Evolutionary conservation across 108 stramenopile genomes (phyloP).

Genomic region (Pseudonitzschia delicatissima): DNA sequence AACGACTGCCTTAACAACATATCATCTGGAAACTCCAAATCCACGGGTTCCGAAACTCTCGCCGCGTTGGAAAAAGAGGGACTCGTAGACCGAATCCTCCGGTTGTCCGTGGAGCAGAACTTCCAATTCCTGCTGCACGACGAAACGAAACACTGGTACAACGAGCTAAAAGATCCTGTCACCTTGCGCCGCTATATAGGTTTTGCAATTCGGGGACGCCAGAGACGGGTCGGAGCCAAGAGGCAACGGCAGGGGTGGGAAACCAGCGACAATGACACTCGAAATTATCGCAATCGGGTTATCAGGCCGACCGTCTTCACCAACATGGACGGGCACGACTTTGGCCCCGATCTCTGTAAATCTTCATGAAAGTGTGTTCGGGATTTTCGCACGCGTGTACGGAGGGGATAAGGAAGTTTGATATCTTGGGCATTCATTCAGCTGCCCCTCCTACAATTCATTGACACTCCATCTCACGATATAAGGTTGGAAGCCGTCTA

Average conservation of each 20-base stretch:
- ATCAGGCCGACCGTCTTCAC: not conserved
- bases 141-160: slow-evolving; percentile 1
- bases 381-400: too few relatives aligned
- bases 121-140: slow-evolving; percentile 8
- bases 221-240: not conserved
- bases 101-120: too few relatives aligned
- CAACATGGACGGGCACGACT: slow-evolving; percentile 8
- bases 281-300: not conserved
- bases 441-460: too few relatives aligned
- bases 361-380: too few relatives aligned
- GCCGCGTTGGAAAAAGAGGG: not conserved
- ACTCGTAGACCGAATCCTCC: not conserved
- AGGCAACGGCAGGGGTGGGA: not conserved
- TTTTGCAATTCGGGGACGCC: slow-evolving; percentile 2
- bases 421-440: too few relatives aligned
- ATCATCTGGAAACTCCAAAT: not conserved
- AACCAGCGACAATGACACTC: not conserved
- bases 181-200: not conserved
- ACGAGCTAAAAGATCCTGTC: not conserved
- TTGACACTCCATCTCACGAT: too few relatives aligned
- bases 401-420: too few relatives aligned
- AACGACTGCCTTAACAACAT: not conserved
- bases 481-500: too few relatives aligned
- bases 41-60: not conserved
- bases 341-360: too few relatives aligned